Percentiles rank a stretch among this genome's conserved stretches.
phyloP scores from a whole-genome alignment of 306 rosid species.

The Alnus rubra region DNA sequence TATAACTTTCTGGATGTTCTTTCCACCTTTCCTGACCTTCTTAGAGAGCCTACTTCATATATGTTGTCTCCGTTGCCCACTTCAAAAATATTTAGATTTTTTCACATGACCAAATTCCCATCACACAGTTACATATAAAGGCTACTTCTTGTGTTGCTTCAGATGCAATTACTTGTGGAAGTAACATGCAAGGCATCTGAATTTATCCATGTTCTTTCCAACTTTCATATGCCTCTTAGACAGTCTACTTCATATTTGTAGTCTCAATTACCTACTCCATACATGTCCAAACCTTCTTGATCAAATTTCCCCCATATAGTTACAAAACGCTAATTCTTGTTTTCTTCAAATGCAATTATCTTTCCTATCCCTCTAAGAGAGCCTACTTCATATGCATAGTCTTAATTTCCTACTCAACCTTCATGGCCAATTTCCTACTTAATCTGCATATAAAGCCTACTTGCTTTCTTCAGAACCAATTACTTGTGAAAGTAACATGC shows the following conservation, averaged over 20 bases:
- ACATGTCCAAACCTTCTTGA: not conserved
- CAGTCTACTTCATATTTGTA: not conserved
- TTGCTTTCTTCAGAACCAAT: too few species aligned
- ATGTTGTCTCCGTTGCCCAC: not conserved
- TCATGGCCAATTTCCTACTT: too few species aligned
- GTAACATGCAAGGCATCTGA: not conserved
- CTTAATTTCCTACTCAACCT: too few species aligned
- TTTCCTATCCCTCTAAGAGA: not conserved
- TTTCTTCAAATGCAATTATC: not conserved
- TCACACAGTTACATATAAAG: not conserved
- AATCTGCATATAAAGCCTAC: too few species aligned
- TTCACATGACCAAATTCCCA: not conserved
- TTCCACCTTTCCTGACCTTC: not conserved
- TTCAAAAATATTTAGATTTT: not conserved
- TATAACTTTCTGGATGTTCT: not conserved
- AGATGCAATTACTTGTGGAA: not conserved
- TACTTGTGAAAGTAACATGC: too few species aligned
- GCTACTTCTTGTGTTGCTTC: not conserved
- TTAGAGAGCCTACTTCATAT: not conserved
- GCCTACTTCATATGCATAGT: too few species aligned
- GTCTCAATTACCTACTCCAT: not conserved
- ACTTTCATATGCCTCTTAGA: not conserved
- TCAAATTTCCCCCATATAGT: not conserved
- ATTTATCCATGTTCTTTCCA: not conserved
- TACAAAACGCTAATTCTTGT: not conserved